phyloP scores from a whole-genome alignment of 768 basidiomycete genomes.

The Mycena amicta region DNA sequence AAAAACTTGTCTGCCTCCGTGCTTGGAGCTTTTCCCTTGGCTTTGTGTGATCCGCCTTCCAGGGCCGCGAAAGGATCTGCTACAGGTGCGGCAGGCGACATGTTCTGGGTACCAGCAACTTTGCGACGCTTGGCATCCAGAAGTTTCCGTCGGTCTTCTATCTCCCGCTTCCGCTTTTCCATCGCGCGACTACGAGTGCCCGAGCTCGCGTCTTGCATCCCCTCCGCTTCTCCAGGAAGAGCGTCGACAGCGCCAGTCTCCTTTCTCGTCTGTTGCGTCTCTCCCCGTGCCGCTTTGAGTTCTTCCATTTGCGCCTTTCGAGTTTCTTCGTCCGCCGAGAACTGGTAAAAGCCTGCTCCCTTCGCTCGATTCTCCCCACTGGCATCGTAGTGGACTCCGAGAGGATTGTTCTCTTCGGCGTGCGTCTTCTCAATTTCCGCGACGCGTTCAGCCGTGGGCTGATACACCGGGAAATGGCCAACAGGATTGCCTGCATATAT shows the following conservation, averaged over 20 bases:
- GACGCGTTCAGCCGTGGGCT: slow-evolving; percentile 78
- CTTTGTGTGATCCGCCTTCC: slow-evolving; percentile 40
- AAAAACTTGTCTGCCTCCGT: slow-evolving; percentile 65
- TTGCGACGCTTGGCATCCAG: slow-evolving; percentile 74
- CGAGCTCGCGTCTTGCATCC: slow-evolving; percentile 53
- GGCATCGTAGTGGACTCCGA: slow-evolving; percentile 81
- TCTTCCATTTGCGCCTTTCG: slow-evolving; percentile 83
- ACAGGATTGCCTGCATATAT: slow-evolving; percentile 67
- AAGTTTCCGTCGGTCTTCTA: slow-evolving; percentile 65
- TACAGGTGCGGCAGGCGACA: slow-evolving; percentile 1
- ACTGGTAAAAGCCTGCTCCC: slow-evolving; percentile 92
- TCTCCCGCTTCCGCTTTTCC: slow-evolving; percentile 74
- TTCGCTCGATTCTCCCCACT: slow-evolving; percentile 80
- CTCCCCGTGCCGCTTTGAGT: slow-evolving; percentile 62
- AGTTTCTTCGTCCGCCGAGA: slow-evolving; percentile 83
- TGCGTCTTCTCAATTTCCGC: slow-evolving; percentile 72
- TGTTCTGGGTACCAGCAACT: slow-evolving; percentile 23
- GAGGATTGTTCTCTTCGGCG: slow-evolving; percentile 72
- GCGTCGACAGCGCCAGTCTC: slow-evolving; percentile 64
- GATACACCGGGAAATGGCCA: slow-evolving; percentile 86
- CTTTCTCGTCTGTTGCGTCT: slow-evolving; percentile 67
- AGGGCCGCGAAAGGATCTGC: slow-evolving; percentile 55
- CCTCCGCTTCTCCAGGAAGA: slow-evolving; percentile 74
- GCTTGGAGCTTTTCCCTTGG: slow-evolving; percentile 22
- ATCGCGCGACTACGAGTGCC: slow-evolving; percentile 53